Evolutionary conservation across 129 eudicot genomes (phyloP).

Genomic region (Tanacetum coccineum): DNA sequence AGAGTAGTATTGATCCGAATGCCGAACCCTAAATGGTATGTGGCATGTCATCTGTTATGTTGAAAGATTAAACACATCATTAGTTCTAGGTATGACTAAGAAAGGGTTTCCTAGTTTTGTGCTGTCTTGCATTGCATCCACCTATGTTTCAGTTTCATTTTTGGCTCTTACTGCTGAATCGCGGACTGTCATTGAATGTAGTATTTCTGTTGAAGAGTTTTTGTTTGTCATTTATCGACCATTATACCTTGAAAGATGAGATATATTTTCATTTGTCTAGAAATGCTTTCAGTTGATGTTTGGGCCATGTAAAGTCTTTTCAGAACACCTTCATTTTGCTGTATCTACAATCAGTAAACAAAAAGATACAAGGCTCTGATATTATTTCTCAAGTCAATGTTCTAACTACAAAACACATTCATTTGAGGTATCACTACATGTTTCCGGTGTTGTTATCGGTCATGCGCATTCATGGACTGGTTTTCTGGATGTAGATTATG

Average conservation of each 20-base stretch:
- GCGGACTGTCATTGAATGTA: conserved; percentile 3
- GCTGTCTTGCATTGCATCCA: not conserved
- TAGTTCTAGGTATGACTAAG: no score
- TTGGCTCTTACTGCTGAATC: conserved; percentile 9
- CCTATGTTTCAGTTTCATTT: conserved; percentile 3
- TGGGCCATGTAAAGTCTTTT: not conserved
- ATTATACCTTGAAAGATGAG: not conserved
- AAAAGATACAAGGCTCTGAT: no score
- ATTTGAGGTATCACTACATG: no score
- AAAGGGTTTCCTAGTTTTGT: not conserved
- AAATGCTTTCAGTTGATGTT: not conserved
- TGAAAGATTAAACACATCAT: no score
- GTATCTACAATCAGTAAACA: no score
- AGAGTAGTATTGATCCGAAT: not conserved
- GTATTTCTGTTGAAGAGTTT: conserved; percentile 1
- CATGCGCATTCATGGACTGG: no score
- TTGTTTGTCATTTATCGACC: not conserved
- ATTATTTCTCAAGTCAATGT: no score
- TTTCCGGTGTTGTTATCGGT: no score
- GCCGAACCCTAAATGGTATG: conserved; percentile 7
- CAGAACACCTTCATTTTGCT: not conserved
- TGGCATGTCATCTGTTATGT: not conserved
- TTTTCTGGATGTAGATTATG: no score
- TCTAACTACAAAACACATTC: no score
- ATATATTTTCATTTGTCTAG: not conserved